phyloP scores from a whole-genome alignment of 2,329 filamentous ascomycete genomes.

The Sclerotinia nivalis region DNA sequence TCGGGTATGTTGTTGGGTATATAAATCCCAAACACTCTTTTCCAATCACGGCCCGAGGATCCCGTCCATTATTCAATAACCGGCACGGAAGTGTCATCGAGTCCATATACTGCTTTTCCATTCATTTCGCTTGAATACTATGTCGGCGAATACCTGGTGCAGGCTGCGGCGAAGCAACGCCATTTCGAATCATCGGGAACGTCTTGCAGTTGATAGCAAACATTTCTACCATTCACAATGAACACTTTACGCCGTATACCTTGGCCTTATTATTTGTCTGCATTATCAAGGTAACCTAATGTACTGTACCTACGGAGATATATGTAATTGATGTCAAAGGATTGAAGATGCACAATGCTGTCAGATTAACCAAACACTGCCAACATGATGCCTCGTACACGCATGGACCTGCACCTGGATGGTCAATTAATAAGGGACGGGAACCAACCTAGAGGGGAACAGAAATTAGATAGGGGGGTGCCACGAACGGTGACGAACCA shows the following conservation, averaged over 20 bases:
- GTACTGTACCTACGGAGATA: slow-evolving; percentile 18
- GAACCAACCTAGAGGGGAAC: slow-evolving; percentile 24
- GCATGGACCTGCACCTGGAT: slow-evolving; percentile 23
- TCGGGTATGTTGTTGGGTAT: slow-evolving; percentile 17
- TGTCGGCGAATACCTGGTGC: slow-evolving; percentile 20
- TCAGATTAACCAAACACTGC: slow-evolving; percentile 23
- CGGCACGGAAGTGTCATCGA: slow-evolving; percentile 18
- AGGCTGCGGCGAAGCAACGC: slow-evolving; percentile 24
- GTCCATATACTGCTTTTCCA: slow-evolving; percentile 16
- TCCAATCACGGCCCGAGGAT: slow-evolving; percentile 21
- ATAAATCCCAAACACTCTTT: slow-evolving; percentile 6
- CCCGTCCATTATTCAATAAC: slow-evolving; percentile 15
- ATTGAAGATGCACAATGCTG: slow-evolving; percentile 25
- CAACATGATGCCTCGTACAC: slow-evolving; percentile 21
- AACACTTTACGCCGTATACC: slow-evolving; percentile 7
- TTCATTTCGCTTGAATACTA: slow-evolving; percentile 7
- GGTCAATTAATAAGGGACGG: slow-evolving; percentile 21
- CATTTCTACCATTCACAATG: slow-evolving; percentile 23
- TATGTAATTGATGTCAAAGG: slow-evolving; percentile 18
- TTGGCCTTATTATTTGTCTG: slow-evolving; percentile 17
- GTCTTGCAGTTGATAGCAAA: slow-evolving; percentile 22
- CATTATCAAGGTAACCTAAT: slow-evolving; percentile 22
- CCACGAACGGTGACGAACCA: slow-evolving; percentile 13
- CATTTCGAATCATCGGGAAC: slow-evolving; percentile 24
- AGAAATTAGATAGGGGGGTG: slow-evolving; percentile 20